A percentile compares a stretch with the other conserved stretches of the same genome.
Evolutionary conservation across 2,329 filamentous ascomycete genomes (phyloP).

Genomic region (Metarhizium robertsii): DNA sequence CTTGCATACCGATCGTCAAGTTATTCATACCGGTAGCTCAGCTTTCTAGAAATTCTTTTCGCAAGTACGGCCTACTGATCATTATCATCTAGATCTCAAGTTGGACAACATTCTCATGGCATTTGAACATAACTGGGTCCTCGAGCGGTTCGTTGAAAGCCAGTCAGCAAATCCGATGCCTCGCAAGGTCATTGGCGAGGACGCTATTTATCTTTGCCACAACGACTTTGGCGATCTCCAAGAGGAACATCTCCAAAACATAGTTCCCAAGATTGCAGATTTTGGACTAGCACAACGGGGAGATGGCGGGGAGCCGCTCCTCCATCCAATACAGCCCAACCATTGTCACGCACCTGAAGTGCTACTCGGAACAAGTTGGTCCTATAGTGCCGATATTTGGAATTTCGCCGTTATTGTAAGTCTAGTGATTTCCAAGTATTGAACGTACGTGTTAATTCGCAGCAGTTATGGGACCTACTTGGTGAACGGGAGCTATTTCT

Average conservation of each 20-base stretch:
- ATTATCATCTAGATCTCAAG: conserved; percentile 14
- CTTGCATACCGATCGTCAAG: conserved; percentile 30
- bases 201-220: conserved; percentile 9
- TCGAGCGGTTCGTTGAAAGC: conserved; percentile 10
- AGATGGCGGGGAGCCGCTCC: conserved; percentile 3
- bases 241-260: conserved; percentile 3
- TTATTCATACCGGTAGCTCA: conserved; percentile 26
- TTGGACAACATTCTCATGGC: conserved; percentile 15
- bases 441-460: not conserved
- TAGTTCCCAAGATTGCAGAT: conserved; percentile 11
- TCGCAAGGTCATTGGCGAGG: conserved; percentile 6
- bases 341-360: conserved; percentile 9
- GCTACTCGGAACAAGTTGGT: not conserved
- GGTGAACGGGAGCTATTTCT: not conserved
- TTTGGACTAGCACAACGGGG: conserved; percentile 11
- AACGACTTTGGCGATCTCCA: conserved; percentile 10
- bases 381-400: conserved; percentile 1
- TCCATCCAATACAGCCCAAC: conserved; percentile 11
- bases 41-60: not conserved
- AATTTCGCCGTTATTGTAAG: not conserved
- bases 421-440: not conserved
- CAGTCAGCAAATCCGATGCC: conserved; percentile 6
- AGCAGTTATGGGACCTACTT: not conserved
- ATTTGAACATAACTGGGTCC: conserved; percentile 11
- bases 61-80: not conserved